These are phyloP conservation scores for Yamadazyma laniorum DNA, from an alignment of 805 yeast species.

Conservation along the genomic window DNA sequence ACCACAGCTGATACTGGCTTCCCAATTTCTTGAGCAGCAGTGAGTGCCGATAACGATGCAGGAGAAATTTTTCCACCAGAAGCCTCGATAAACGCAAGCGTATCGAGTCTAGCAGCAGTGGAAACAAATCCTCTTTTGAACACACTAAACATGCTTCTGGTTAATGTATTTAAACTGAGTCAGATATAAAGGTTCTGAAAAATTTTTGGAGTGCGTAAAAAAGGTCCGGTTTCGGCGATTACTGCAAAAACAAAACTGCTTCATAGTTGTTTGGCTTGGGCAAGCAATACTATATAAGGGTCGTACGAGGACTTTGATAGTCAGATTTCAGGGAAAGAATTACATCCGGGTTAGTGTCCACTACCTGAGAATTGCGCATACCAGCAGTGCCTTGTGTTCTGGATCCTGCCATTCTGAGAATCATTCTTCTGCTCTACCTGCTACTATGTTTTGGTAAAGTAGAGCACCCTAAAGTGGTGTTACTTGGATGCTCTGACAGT, in stretches of 20 bases:
- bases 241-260: constrained; percentile 1
- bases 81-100: constrained; percentile 75
- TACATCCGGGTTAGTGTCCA: too few species aligned
- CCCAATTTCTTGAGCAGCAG: constrained; percentile 76
- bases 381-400: too few species aligned
- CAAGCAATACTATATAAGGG: too few species aligned
- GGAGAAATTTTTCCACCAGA: constrained; percentile 56
- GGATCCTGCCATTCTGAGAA: too few species aligned
- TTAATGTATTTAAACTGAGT: not conserved
- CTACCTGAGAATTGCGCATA: too few species aligned
- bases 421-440: too few species aligned
- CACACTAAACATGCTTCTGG: constrained; percentile 3
- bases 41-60: constrained; percentile 66
- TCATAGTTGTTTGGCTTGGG: too few species aligned
- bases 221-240: constrained; percentile 9
- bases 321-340: too few species aligned
- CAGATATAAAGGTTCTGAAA: constrained; percentile 2
- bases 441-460: too few species aligned
- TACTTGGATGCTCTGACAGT: too few species aligned
- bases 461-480: too few species aligned
- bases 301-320: too few species aligned
- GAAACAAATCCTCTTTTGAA: constrained; percentile 49
- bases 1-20: constrained; percentile 78
- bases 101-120: constrained; percentile 30
- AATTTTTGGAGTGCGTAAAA: constrained; percentile 2